phyloP scores from a whole-genome alignment of 495 filamentous ascomycete genomes.

The Podospora sp. region DNA sequence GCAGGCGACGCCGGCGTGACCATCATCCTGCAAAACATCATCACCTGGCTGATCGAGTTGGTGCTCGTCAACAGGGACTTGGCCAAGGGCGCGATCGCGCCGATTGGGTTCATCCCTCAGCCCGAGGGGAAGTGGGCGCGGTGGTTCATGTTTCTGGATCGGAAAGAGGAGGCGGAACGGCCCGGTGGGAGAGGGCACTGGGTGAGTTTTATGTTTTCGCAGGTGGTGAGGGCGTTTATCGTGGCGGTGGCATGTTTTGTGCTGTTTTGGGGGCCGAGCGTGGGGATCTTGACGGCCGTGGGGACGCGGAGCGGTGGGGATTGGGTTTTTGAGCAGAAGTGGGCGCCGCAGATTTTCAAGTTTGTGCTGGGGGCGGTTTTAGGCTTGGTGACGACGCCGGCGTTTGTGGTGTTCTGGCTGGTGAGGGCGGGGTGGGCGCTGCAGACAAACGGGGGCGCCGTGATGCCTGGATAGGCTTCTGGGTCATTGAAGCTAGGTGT shows the following conservation, averaged over 20 bases:
- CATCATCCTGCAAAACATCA: conserved; percentile 36
- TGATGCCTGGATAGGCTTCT: background rate
- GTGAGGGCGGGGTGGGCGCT: conserved; percentile 45
- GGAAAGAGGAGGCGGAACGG: conserved; percentile 24
- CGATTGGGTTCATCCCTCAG: conserved; percentile 43
- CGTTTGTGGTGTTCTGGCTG: conserved; percentile 46
- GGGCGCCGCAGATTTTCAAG: conserved; percentile 50
- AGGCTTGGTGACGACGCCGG: conserved; percentile 42
- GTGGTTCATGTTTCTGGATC: conserved; percentile 48
- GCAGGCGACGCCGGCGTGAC: conserved; percentile 47
- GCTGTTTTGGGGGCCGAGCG: conserved; percentile 32
- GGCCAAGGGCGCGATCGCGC: conserved; percentile 37
- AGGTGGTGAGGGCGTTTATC: conserved; percentile 32
- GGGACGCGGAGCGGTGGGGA: conserved; percentile 37
- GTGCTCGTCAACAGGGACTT: conserved; percentile 45
- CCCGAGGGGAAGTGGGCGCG: conserved; percentile 28
- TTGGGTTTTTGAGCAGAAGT: conserved; percentile 43
- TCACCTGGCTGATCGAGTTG: conserved; percentile 39
- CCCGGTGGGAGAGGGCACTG: conserved; percentile 33
- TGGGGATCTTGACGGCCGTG: conserved; percentile 33
- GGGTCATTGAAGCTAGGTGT: background rate
- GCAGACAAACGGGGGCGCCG: conserved; percentile 5
- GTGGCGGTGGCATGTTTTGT: conserved; percentile 33
- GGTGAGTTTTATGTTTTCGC: conserved; percentile 22
- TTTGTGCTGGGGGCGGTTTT: conserved; percentile 43